phyloP scores from a whole-genome alignment of 2,329 filamentous ascomycete species.

The Penicillium hesseltinei region DNA sequence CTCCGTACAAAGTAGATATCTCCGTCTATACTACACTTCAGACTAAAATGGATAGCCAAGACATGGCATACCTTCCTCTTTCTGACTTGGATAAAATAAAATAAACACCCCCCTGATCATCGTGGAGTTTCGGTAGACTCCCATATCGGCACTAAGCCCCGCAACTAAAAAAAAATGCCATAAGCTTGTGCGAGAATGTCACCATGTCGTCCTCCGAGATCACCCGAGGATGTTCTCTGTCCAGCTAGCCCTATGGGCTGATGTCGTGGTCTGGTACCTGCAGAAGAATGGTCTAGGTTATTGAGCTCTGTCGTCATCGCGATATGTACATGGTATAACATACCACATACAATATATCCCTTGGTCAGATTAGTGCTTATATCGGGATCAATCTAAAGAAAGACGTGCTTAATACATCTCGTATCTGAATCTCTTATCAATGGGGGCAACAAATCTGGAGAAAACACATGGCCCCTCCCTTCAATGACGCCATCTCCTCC shows the following conservation, averaged over 20 bases:
- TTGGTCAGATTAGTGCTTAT: neutral
- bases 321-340: neutral
- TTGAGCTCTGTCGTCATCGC: slow-evolving; percentile 6
- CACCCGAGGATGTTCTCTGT: slow-evolving; percentile 10
- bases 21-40: neutral
- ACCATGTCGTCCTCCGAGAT: slow-evolving; percentile 20
- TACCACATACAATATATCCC: neutral
- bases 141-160: slow-evolving; percentile 24
- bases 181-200: slow-evolving; percentile 11
- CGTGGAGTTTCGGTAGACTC: slow-evolving; percentile 10
- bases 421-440: slow-evolving; percentile 1
- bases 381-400: neutral
- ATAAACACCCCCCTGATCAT: slow-evolving; percentile 18
- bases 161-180: slow-evolving; percentile 8
- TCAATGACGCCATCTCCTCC: slow-evolving; percentile 2
- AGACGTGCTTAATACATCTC: neutral
- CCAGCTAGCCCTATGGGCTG: slow-evolving; percentile 5
- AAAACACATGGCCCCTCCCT: slow-evolving; percentile 3
- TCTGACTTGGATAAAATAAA: neutral
- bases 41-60: neutral
- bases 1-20: neutral
- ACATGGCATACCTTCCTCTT: slow-evolving; percentile 10
- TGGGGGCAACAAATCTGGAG: slow-evolving; percentile 3
- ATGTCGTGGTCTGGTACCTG: slow-evolving; percentile 11
- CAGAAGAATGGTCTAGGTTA: slow-evolving; percentile 15